Base-by-base conservation (phyloP, 371 early-diverging fungal species). In the Massospora cicadina region DNA sequence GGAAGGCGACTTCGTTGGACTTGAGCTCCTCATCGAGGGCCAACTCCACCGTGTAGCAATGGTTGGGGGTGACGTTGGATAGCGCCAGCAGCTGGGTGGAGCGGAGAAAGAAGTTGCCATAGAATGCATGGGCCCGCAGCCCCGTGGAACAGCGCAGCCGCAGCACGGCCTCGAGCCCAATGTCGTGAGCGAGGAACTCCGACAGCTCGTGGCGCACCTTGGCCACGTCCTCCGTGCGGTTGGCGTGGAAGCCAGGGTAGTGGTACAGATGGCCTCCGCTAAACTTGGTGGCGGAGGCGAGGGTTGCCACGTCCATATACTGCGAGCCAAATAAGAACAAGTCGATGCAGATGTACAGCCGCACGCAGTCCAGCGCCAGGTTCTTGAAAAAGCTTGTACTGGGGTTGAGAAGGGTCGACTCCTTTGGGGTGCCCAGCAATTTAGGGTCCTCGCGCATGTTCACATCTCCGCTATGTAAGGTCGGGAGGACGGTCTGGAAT, bases 31-130 rank as follows among this genome's bases (percentile, higher is more conserved):
- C 94, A 31, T 91, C 91, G 64, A 95, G 81, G 57, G 81, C 77
- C 54, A 94, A 71, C 67, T 98, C 95, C 28, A 98, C 86, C 1
- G 86, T 87, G 70, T 98, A 95, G 26, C 85, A 80, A 75, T 98
- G 95, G 70, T 93, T 86, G 56, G 98, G 91, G 66, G 85, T 88
- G 3, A 93, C 98, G 65, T 90, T 93, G 57, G 98, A 92, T 68
- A 98, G 78, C 1, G 94, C 84, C 29, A 98, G 71, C 23, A 99
- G 75, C 71, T 98, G 98, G 28, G 91, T 85, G n/a, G 90, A 89
- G 10, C 95, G 93, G 26, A 94, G 79, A 74, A 95, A 95, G 73
- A 93, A 95, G 82, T 95, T 93, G 30, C 98, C 98, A 67, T 93
- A 90, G 79, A 88, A 96, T 13, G 90, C 81, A 26, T 82, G 85